Base-by-base conservation (phyloP, 805 yeast species). In the Lachancea kluyveri region DNA sequence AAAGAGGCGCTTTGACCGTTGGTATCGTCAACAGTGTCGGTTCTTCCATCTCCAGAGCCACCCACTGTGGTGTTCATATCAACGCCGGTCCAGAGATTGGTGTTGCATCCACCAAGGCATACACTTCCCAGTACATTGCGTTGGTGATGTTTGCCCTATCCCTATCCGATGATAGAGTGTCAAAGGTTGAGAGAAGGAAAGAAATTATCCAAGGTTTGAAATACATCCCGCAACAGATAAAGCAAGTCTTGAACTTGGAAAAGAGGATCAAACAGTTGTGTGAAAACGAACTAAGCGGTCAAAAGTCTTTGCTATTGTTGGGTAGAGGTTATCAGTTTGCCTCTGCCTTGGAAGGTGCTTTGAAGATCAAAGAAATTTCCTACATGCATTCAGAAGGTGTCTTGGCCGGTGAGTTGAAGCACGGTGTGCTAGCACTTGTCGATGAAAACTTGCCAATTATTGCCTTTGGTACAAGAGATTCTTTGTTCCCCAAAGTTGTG, bases 41-140 rank as follows among this genome's bases (percentile, higher is more conserved):
- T 54, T 92, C 98, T 4, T 77, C 92, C 24, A 86, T 92, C 60
- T 90, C 97, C 5, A 79, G 99, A 65, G 87, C 78, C 54, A 92
- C 99, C 14, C 95, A 88, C 63, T 92, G 98, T 70, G 99, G 99
- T 75, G 96, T 92, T 36, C 99, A 92, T 61, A 88, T 92, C 59
- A 92, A 92, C 57, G 98, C 98, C 29, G 99, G 99, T 45, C 98
- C 98, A 27, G 99, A 92, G 65, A 92, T 92, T 43, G 97, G 98
- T 62, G 99, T 92, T 47, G 99, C 99, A 8, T 87, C 96, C 8
- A 92, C 99, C 28, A 92, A 92, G 66, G 98, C 98, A 17, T 92
- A 92, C 68, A 92, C 99, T 6, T 92, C 99, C 8, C 99, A 92
- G 62, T 92, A 78, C 61, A 88, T 94, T 60, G 97, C 98, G 0